These are phyloP conservation scores for Debaryomyces coudertii DNA, from an alignment of 1,139 yeast genomes.

Conservation along the genomic window DNA sequence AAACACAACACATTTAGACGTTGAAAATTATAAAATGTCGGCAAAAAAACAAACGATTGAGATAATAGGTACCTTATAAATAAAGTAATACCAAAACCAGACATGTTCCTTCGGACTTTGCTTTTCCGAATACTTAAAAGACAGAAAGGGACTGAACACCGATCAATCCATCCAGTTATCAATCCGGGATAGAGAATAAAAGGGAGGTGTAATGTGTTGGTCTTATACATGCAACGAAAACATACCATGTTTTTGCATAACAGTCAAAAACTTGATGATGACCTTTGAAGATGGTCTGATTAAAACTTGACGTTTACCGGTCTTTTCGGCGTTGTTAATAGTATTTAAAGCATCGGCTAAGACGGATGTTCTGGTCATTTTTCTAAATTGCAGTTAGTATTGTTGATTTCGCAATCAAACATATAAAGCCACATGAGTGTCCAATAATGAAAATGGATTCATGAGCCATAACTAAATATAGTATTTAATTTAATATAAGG, in stretches of 20 bases:
- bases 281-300: slow-evolving; percentile 98
- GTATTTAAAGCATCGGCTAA: slow-evolving; percentile 97
- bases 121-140: slow-evolving; percentile 96
- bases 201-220: slow-evolving; percentile 5
- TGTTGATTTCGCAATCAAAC: slow-evolving; percentile 9
- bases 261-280: slow-evolving; percentile 90
- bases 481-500: slow-evolving; percentile 20
- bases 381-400: slow-evolving; percentile 14
- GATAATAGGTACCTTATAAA: slow-evolving; percentile 25
- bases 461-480: slow-evolving; percentile 28
- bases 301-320: slow-evolving; percentile 98
- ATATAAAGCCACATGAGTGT: slow-evolving; percentile 42
- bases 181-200: slow-evolving; percentile 58
- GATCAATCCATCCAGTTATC: slow-evolving; percentile 98
- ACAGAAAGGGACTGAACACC: slow-evolving; percentile 90
- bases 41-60: slow-evolving; percentile 73
- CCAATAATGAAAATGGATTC: slow-evolving; percentile 35
- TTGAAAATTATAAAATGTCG: slow-evolving; percentile 45
- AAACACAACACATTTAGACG: not conserved
- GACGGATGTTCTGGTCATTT: slow-evolving; percentile 96
- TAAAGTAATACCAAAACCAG: slow-evolving; percentile 50
- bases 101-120: slow-evolving; percentile 72
- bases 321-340: slow-evolving; percentile 97
- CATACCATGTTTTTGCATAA: slow-evolving; percentile 96
- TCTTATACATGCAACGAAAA: slow-evolving; percentile 45